phyloP scores from a whole-genome alignment of 495 filamentous ascomycete species.

The Lophiotrema nucula region DNA sequence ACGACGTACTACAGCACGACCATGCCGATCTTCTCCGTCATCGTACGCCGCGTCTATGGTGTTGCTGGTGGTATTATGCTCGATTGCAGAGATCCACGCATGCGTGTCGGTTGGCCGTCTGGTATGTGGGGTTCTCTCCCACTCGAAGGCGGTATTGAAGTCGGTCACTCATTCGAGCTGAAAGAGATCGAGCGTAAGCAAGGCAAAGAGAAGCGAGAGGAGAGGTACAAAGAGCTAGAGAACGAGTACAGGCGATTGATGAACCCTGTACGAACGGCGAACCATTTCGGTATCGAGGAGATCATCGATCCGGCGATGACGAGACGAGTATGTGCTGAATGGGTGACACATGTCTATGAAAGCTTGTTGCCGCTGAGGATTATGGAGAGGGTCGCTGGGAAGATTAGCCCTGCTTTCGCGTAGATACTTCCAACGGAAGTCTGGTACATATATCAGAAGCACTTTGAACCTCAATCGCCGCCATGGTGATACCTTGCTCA shows the following conservation, averaged over 20 bases:
- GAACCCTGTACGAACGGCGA: slow-evolving; percentile 64
- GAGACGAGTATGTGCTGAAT: slow-evolving; percentile 52
- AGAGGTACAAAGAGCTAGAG: slow-evolving; percentile 54
- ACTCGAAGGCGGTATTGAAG: slow-evolving; percentile 62
- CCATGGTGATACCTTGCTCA: too few relatives aligned
- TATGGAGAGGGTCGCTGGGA: slow-evolving; percentile 51
- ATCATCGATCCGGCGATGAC: slow-evolving; percentile 62
- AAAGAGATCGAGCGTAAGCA: slow-evolving; percentile 53
- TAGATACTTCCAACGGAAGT: slow-evolving; percentile 3
- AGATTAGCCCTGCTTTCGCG: slow-evolving; percentile 51
- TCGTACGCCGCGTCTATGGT: slow-evolving; percentile 57
- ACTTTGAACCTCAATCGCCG: too few relatives aligned
- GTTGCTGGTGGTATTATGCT: slow-evolving; percentile 64
- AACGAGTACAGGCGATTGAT: slow-evolving; percentile 59
- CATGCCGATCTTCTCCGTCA: slow-evolving; percentile 59
- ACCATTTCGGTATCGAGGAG: slow-evolving; percentile 64
- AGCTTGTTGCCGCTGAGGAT: slow-evolving; percentile 49
- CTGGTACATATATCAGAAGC: too few relatives aligned
- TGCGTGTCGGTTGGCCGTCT: slow-evolving; percentile 62
- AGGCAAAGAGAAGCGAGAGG: slow-evolving; percentile 45
- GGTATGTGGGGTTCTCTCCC: slow-evolving; percentile 61
- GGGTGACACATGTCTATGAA: slow-evolving; percentile 57
- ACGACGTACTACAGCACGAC: slow-evolving; percentile 61
- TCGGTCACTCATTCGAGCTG: slow-evolving; percentile 58
- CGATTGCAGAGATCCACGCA: slow-evolving; percentile 56